Evolutionary conservation across 176 grass and related monocot species (phyloP).

Genomic region (Canna indica): DNA sequence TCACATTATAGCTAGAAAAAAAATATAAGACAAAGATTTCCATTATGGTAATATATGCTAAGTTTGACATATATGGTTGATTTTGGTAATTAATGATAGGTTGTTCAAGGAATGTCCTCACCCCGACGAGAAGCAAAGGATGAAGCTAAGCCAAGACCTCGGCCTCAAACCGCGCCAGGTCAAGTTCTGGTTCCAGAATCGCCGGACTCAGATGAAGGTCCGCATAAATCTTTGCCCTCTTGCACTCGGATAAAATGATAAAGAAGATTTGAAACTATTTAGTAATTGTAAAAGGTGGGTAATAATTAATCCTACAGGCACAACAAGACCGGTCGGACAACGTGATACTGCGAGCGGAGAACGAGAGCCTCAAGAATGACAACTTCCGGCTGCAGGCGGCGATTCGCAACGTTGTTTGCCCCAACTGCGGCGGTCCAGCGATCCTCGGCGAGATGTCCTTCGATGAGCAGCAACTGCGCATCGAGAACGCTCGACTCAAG

Average conservation of each 20-base stretch:
- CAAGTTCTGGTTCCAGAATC: conserved; percentile 99
- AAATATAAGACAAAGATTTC: neutral
- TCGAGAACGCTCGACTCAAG: conserved; percentile 87
- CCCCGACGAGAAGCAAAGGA: conserved; percentile 95
- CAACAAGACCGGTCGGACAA: conserved; percentile 93
- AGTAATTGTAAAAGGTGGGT: no score
- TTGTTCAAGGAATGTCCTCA: conserved; percentile 98
- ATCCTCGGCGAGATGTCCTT: conserved; percentile 82
- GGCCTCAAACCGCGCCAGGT: conserved; percentile 86
- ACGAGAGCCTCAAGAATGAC: conserved; percentile 82
- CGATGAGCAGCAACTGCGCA: conserved; percentile 87
- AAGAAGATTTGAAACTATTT: no score
- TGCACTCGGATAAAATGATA: no score
- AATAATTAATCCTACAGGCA: conserved; percentile 28
- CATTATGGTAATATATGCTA: neutral
- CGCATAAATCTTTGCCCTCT: no score
- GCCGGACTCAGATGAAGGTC: conserved; percentile 90
- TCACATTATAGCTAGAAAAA: neutral
- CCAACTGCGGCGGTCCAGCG: conserved; percentile 79
- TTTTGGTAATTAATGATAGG: conserved; percentile 26
- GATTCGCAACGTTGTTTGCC: conserved; percentile 82
- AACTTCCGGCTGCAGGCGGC: conserved; percentile 86
- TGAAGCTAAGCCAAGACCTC: conserved; percentile 92
- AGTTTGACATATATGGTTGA: neutral
- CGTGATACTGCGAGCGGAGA: conserved; percentile 66